Evolutionary conservation across 2,329 filamentous ascomycete species (phyloP).

Genomic region (Aschersonia sp.): DNA sequence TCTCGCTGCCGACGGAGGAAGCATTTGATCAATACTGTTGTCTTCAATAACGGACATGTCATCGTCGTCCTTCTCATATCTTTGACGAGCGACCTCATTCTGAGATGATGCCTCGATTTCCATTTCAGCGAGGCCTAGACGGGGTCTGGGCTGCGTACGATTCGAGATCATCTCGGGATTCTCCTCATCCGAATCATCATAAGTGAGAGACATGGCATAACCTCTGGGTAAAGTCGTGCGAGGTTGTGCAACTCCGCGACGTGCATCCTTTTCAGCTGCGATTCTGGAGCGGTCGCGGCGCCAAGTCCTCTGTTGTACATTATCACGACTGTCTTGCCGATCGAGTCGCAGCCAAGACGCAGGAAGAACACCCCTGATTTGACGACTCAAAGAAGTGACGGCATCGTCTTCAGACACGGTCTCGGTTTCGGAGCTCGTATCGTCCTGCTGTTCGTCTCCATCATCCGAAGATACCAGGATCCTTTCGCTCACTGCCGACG

Average conservation of each 20-base stretch:
- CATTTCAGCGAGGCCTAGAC: no score
- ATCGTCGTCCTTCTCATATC: conserved; percentile 13
- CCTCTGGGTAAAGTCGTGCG: conserved; percentile 17
- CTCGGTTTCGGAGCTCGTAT: conserved; percentile 8
- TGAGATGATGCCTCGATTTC: no score
- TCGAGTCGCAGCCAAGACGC: conserved; percentile 54
- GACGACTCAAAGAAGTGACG: conserved; percentile 24
- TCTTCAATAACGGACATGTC: conserved; percentile 31
- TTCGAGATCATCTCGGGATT: neutral
- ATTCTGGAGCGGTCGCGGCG: conserved; percentile 12
- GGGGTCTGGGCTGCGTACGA: neutral
- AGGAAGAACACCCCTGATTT: conserved; percentile 46
- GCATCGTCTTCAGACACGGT: conserved; percentile 24
- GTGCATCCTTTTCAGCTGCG: conserved; percentile 23
- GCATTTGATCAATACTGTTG: conserved; percentile 36
- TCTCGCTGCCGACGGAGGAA: conserved; percentile 20
- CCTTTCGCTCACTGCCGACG: neutral
- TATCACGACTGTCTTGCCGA: conserved; percentile 23
- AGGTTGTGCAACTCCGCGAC: conserved; percentile 35
- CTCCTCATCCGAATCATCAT: conserved; percentile 23
- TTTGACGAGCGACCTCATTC: neutral
- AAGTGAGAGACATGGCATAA: conserved; percentile 20
- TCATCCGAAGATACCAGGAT: neutral
- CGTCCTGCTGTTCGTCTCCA: neutral
- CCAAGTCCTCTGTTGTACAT: conserved; percentile 12